Evolutionary conservation across 192 early-diverging fungal species (phyloP).

Genomic region (Coemansia asiatica): DNA sequence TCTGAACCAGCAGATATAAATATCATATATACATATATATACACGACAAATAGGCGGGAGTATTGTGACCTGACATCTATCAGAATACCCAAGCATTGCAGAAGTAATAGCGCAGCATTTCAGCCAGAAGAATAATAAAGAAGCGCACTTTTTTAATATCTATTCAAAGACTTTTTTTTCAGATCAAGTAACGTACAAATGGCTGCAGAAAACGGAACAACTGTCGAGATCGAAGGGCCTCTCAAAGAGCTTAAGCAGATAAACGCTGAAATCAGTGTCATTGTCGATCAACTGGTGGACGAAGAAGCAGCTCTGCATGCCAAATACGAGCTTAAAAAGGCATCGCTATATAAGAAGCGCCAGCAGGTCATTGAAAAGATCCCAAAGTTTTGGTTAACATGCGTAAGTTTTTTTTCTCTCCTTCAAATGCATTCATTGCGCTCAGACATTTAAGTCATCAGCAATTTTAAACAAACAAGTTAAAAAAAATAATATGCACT

Average conservation of each 20-base stretch:
- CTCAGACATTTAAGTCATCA: no score
- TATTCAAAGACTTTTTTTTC: background rate
- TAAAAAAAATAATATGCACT: background rate
- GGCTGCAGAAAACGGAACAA: slow-evolving; percentile 31
- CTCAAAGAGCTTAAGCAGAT: slow-evolving; percentile 35
- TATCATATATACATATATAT: no score
- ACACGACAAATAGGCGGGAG: no score
- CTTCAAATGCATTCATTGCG: background rate
- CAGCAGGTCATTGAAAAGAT: slow-evolving; percentile 56
- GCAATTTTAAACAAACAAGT: no score
- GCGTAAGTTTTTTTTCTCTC: slow-evolving; percentile 54
- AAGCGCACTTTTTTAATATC: background rate
- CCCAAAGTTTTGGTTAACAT: slow-evolving; percentile 60
- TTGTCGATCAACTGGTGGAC: slow-evolving; percentile 53
- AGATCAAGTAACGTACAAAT: slow-evolving; percentile 5
- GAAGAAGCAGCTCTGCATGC: slow-evolving; percentile 54
- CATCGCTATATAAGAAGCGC: slow-evolving; percentile 57
- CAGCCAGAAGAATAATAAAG: background rate
- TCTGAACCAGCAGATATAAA: no score
- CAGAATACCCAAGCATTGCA: background rate
- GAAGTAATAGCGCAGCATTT: no score
- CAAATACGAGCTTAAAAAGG: slow-evolving; percentile 55
- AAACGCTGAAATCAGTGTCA: slow-evolving; percentile 38
- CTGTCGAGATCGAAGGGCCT: slow-evolving; percentile 26
- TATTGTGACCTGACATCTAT: background rate